Evolutionary conservation across 495 filamentous ascomycete species (phyloP).

Genomic region (Aspergillus leporis): DNA sequence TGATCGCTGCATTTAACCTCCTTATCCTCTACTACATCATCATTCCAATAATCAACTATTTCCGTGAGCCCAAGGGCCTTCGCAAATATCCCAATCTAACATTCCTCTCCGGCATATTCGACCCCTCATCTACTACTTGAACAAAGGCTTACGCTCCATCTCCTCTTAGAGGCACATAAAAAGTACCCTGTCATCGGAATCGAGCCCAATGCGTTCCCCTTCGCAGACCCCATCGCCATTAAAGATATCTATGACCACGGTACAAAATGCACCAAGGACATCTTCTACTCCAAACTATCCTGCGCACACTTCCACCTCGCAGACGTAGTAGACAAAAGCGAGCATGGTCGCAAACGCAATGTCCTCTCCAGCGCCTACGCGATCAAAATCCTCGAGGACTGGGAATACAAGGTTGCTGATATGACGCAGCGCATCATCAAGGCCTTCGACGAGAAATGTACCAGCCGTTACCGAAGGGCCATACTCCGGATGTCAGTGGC

Average conservation of each 20-base stretch:
- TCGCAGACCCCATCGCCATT: constrained; percentile 35
- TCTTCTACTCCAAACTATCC: constrained; percentile 34
- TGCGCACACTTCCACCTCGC: constrained; percentile 41
- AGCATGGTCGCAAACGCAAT: constrained; percentile 44
- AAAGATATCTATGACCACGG: constrained; percentile 54
- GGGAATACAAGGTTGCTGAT: constrained; percentile 52
- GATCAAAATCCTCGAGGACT: constrained; percentile 48
- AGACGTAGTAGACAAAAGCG: constrained; percentile 38
- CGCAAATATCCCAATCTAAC: constrained; percentile 42
- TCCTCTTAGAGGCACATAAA: constrained; percentile 36
- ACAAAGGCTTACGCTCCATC: constrained; percentile 35
- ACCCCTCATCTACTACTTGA: constrained; percentile 35
- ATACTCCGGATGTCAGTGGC: constrained; percentile 10
- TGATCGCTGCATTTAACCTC: not conserved
- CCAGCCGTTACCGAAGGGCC: constrained; percentile 12
- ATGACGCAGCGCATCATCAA: constrained; percentile 34
- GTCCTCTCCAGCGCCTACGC: constrained; percentile 47
- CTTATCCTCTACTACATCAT: not conserved
- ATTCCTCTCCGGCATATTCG: constrained; percentile 38
- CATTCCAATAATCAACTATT: constrained; percentile 32
- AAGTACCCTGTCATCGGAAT: constrained; percentile 44
- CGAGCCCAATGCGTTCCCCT: constrained; percentile 50
- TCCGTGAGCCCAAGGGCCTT: constrained; percentile 39
- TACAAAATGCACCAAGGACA: constrained; percentile 46
- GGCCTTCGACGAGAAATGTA: constrained; percentile 26